Conservation (phyloP, 805 yeast species). For the Naumovozyma castellii region DNA sequence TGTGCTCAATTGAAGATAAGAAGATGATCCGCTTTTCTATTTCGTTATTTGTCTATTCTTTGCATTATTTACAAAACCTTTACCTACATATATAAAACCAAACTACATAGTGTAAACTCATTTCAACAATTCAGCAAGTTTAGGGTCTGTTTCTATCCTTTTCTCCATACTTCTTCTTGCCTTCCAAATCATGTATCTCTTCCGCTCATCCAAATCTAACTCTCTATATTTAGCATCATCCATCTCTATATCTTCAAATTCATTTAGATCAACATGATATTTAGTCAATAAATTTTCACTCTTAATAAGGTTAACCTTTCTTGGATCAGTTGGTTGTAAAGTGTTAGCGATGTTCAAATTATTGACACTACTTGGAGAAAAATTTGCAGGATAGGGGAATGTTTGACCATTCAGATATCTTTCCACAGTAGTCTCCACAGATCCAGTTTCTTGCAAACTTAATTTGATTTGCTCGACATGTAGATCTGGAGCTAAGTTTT, state of each 20-base stretch:
- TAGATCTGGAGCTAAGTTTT: conserved; percentile 68
- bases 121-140: conserved; percentile 4
- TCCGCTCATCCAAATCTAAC: conserved; percentile 22
- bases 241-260: conserved; percentile 11
- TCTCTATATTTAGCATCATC: conserved; percentile 9
- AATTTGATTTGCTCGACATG: conserved; percentile 60
- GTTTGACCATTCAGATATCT: conserved; percentile 48
- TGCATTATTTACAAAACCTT: not conserved
- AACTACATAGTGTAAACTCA: no score
- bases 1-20: conserved; percentile 4
- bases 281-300: conserved; percentile 25
- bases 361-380: conserved; percentile 4
- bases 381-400: conserved; percentile 47
- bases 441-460: conserved; percentile 69
- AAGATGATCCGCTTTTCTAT: no score
- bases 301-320: conserved; percentile 23
- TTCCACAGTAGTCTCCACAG: conserved; percentile 73
- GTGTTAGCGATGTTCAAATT: not conserved
- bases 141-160: conserved; percentile 9
- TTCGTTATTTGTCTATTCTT: not conserved
- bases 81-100: no score
- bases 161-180: conserved; percentile 51
- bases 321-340: conserved; percentile 16
- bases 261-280: conserved; percentile 18
- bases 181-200: conserved; percentile 40